Conservation (phyloP, 345 rosid genomes). For the Brassica cretica region DNA sequence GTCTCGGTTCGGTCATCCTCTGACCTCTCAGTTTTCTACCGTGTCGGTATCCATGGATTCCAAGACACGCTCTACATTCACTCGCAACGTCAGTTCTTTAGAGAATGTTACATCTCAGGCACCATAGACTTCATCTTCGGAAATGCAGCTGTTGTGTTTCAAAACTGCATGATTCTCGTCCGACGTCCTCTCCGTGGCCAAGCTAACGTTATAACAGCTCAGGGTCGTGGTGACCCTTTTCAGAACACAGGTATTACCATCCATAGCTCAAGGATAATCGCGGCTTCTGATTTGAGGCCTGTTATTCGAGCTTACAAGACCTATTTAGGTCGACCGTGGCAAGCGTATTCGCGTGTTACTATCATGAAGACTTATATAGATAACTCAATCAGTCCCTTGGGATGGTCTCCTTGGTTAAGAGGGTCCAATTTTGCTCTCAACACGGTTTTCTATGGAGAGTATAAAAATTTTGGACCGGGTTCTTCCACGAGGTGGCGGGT, state of each 20-base stretch:
- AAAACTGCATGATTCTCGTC: conserved; percentile 60
- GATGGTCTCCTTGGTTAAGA: conserved; percentile 71
- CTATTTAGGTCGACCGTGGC: conserved; percentile 81
- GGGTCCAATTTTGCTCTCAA: conserved; percentile 61
- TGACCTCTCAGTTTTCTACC: conserved; percentile 81
- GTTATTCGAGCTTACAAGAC: conserved; percentile 47
- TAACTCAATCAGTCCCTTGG: conserved; percentile 51
- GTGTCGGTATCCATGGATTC: conserved; percentile 69
- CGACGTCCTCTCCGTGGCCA: conserved; percentile 64
- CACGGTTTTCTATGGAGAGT: conserved; percentile 80
- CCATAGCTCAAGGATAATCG: conserved; percentile 59
- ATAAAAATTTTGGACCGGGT: conserved; percentile 64
- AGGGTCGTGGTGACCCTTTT: conserved; percentile 68
- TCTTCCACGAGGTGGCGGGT: conserved; percentile 65
- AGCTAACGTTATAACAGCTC: conserved; percentile 72
- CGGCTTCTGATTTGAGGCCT: conserved; percentile 61
- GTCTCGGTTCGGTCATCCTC: conserved; percentile 86
- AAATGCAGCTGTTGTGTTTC: conserved; percentile 83
- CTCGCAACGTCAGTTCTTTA: conserved; percentile 82
- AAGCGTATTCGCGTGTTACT: conserved; percentile 63
- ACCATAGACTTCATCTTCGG: conserved; percentile 88
- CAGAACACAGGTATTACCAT: conserved; percentile 78
- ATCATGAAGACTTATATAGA: conserved; percentile 53
- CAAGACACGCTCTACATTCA: conserved; percentile 86
- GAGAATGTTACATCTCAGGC: conserved; percentile 75